Conservation (phyloP, 768 basidiomycete genomes). For the Cantharellus anzutake region DNA sequence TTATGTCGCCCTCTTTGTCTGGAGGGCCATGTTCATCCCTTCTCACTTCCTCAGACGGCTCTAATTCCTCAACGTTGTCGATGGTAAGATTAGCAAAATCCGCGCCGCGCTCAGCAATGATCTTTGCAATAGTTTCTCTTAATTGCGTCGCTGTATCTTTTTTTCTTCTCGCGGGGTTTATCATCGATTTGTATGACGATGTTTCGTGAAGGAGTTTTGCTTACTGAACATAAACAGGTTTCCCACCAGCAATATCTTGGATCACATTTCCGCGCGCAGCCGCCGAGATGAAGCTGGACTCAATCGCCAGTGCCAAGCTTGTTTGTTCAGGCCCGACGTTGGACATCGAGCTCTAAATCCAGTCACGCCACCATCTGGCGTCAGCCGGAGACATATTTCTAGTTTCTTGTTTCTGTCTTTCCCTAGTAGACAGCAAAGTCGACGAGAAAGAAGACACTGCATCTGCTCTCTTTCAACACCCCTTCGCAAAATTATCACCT, state of each 20-base stretch:
- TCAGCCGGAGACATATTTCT: too few species aligned
- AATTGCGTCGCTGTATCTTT: conserved; percentile 29
- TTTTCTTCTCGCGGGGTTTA: background rate
- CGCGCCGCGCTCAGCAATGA: conserved; percentile 52
- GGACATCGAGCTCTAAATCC: too few species aligned
- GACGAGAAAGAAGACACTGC: too few species aligned
- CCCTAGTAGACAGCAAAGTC: too few species aligned
- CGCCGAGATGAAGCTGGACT: background rate
- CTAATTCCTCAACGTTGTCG: background rate
- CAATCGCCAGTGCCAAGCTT: background rate
- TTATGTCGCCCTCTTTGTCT: conserved; percentile 27
- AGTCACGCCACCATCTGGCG: too few species aligned
- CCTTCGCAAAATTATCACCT: too few species aligned
- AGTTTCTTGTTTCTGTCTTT: too few species aligned
- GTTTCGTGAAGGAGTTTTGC: background rate
- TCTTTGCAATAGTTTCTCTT: conserved; percentile 44
- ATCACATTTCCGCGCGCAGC: conserved; percentile 36
- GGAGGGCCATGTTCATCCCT: background rate
- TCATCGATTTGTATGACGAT: too few species aligned
- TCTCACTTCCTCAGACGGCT: conserved; percentile 8
- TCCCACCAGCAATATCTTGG: conserved; percentile 26
- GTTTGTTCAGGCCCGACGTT: too few species aligned
- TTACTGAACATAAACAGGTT: conserved; percentile 46
- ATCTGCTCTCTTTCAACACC: too few species aligned
- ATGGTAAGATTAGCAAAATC: conserved; percentile 44